Evolutionary conservation across 2,329 filamentous ascomycete genomes (phyloP).

Genomic region (Fusarium piperis): DNA sequence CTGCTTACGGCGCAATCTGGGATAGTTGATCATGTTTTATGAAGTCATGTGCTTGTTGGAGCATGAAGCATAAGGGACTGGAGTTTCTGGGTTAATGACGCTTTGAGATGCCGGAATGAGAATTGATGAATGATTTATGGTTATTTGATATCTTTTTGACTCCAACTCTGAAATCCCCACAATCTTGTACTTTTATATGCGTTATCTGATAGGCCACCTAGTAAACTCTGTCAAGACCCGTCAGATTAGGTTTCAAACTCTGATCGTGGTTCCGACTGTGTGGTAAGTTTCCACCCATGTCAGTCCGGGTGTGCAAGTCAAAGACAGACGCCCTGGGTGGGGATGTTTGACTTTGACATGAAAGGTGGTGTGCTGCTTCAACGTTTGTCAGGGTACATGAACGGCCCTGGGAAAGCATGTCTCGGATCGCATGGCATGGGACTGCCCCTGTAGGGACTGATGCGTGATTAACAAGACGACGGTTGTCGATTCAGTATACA

Average conservation of each 20-base stretch:
- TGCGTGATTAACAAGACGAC: neutral
- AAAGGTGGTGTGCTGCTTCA: neutral
- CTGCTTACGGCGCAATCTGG: slow-evolving; percentile 79
- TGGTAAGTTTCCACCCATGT: neutral
- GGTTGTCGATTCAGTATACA: neutral
- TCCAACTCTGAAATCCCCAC: neutral
- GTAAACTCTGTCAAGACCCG: neutral
- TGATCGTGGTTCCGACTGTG: neutral
- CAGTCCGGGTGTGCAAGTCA: neutral
- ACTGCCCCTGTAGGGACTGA: neutral
- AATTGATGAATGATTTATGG: neutral
- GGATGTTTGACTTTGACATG: neutral
- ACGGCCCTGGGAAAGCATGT: neutral
- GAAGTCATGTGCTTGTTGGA: neutral
- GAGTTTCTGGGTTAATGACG: neutral
- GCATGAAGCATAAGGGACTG: neutral
- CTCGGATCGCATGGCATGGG: neutral
- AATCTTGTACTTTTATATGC: neutral
- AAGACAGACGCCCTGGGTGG: neutral
- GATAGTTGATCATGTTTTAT: slow-evolving; percentile 55
- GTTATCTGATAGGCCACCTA: neutral
- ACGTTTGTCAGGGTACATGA: neutral
- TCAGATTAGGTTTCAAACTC: neutral
- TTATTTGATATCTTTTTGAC: neutral
- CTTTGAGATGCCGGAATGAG: neutral